A percentile compares a stretch with the other conserved stretches of the same genome.
phyloP scores from a whole-genome alignment of 441 rosid genomes.

The Raphanus hybrid region DNA sequence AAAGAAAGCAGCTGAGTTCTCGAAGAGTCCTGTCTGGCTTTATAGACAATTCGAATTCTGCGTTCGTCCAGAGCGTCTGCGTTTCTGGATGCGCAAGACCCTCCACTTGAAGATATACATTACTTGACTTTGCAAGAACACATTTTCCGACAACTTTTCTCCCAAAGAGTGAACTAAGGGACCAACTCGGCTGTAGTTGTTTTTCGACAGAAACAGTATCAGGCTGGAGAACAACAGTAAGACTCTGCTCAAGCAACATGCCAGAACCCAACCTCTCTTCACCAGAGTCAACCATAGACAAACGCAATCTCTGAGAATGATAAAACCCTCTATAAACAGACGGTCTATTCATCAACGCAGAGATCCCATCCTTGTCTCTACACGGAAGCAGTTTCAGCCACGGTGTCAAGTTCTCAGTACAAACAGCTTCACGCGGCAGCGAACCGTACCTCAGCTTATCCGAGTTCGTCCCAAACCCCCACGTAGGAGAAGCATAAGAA shows the following conservation, averaged over 20 bases:
- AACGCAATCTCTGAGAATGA: slow-evolving; percentile 86
- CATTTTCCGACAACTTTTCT: slow-evolving; percentile 70
- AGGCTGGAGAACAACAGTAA: slow-evolving; percentile 87
- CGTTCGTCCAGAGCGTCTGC: slow-evolving; percentile 38
- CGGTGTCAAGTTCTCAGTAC: slow-evolving; percentile 97
- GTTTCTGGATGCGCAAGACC: slow-evolving; percentile 46
- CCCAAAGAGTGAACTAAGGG: slow-evolving; percentile 81
- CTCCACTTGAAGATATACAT: slow-evolving; percentile 77
- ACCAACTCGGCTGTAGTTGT: slow-evolving; percentile 80
- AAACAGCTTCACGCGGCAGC: slow-evolving; percentile 97
- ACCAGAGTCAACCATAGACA: slow-evolving; percentile 47
- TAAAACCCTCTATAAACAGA: slow-evolving; percentile 87
- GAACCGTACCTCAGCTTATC: slow-evolving; percentile 83
- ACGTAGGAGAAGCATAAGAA: slow-evolving; percentile 78
- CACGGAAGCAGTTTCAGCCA: slow-evolving; percentile 98
- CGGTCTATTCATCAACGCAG: slow-evolving; percentile 85
- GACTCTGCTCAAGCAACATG: slow-evolving; percentile 76
- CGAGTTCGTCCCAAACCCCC: slow-evolving; percentile 70
- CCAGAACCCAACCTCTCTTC: slow-evolving; percentile 51
- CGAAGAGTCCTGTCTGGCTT: slow-evolving; percentile 64
- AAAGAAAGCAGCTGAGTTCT: slow-evolving; percentile 61
- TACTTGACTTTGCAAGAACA: slow-evolving; percentile 74
- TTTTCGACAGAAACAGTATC: slow-evolving; percentile 43
- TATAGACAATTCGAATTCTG: slow-evolving; percentile 61
- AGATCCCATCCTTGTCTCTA: slow-evolving; percentile 90